Conservation (phyloP, 1,284 basidiomycete genomes). For the Microbotryum intermedium region DNA sequence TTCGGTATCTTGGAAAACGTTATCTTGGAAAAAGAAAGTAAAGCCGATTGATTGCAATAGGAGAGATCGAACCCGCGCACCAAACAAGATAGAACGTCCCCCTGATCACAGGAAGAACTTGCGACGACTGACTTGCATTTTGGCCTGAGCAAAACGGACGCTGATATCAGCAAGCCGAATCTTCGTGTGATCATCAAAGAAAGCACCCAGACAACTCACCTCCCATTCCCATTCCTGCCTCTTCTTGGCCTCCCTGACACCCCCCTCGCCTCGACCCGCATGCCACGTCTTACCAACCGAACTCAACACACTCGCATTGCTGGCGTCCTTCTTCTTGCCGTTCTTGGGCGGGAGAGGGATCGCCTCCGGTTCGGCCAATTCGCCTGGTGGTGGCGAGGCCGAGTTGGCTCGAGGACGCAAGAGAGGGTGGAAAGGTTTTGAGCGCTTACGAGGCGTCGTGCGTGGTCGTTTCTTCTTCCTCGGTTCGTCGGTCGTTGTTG, state of each 20-base stretch:
- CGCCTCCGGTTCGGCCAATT: constrained; percentile 11
- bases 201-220: constrained; percentile 11
- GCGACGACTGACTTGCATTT: constrained; percentile 33
- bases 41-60: no score
- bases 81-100: no score
- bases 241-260: constrained; percentile 28
- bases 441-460: constrained; percentile 13
- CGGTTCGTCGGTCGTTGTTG: neutral
- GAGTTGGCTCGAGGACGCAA: constrained; percentile 12
- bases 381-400: constrained; percentile 12
- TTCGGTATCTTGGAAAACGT: no score
- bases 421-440: constrained; percentile 25
- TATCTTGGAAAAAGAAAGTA: no score
- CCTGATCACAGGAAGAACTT: constrained; percentile 30
- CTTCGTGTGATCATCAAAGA: neutral
- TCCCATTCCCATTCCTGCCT: constrained; percentile 30
- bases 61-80: no score
- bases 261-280: constrained; percentile 31
- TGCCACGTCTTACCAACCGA: constrained; percentile 31
- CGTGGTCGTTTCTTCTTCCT: constrained; percentile 18
- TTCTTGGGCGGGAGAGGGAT: constrained; percentile 20
- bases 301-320: constrained; percentile 14
- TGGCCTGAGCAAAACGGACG: constrained; percentile 10
- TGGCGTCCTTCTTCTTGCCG: constrained; percentile 23
- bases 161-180: neutral